Evolutionary conservation across 2,329 filamentous ascomycete species (phyloP).

Genomic region (Seiridium cupressi): DNA sequence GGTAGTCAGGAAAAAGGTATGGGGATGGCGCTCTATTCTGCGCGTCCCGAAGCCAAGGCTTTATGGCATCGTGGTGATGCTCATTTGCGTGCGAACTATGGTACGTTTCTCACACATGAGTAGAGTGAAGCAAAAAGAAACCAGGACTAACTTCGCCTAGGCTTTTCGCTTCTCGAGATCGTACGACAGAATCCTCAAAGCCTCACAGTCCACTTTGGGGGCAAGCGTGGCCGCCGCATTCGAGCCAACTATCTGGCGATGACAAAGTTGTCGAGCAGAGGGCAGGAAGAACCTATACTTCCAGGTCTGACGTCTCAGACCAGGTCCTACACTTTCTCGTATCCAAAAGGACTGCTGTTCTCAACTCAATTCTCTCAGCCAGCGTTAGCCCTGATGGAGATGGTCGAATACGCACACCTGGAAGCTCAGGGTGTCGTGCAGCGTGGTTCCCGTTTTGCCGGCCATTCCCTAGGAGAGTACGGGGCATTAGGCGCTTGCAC

Average conservation of each 20-base stretch:
- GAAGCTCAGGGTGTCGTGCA: constrained; percentile 93
- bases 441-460: constrained; percentile 93
- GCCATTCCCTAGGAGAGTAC: constrained; percentile 97
- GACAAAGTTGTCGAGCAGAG: not conserved
- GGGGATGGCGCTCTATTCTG: constrained; percentile 69
- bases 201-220: not conserved
- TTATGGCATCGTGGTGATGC: constrained; percentile 71
- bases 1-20: constrained; percentile 98
- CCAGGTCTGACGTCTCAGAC: constrained; percentile 80
- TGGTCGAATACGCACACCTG: constrained; percentile 99
- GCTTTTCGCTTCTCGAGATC: constrained; percentile 95
- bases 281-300: constrained; percentile 33
- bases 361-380: constrained; percentile 98
- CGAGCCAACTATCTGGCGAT: not conserved
- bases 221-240: not conserved
- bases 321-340: constrained; percentile 94
- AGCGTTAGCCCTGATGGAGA: constrained; percentile 97
- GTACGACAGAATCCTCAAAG: constrained; percentile 55
- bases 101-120: constrained; percentile 57
- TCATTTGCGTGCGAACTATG: constrained; percentile 93
- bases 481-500: constrained; percentile 62
- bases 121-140: no score
- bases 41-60: constrained; percentile 47
- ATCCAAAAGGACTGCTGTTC: constrained; percentile 88
- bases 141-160: constrained; percentile 45